Percentiles rank a stretch among this genome's conserved stretches.
Conservation (phyloP, 2,329 filamentous ascomycete species). For the Metarhizium humberi region DNA sequence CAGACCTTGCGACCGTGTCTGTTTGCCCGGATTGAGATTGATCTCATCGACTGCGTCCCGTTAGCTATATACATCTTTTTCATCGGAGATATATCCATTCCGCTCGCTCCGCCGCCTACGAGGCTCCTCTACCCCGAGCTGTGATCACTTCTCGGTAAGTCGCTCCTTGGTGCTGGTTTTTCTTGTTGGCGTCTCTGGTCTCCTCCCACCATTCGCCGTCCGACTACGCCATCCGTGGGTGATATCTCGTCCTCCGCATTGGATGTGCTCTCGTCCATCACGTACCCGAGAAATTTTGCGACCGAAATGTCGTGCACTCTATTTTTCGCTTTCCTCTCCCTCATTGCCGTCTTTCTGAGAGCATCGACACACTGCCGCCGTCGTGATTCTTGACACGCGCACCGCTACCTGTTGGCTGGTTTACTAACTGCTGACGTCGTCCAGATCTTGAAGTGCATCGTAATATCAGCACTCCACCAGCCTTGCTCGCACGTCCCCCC, state of each 20-base stretch:
- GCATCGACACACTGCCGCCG: not conserved
- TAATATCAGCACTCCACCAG: conserved; percentile 12
- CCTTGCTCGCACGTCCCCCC: conserved; percentile 16
- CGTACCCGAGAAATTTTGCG: not conserved
- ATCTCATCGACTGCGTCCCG: not conserved
- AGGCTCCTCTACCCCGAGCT: conserved; percentile 14
- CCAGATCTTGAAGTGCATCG: conserved; percentile 24
- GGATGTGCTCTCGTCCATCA: not conserved
- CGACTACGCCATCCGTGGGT: not conserved
- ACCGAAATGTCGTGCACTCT: not conserved
- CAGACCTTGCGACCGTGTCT: conserved; percentile 9
- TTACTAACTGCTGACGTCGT: conserved; percentile 1
- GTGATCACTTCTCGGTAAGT: conserved; percentile 26
- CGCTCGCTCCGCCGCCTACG: conserved; percentile 10
- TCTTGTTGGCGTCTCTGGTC: conserved; percentile 3
- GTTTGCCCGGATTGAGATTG: not conserved
- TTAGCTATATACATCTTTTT: not conserved
- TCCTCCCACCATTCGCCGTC: conserved; percentile 2
- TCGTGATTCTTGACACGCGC: not conserved
- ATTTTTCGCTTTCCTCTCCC: not conserved
- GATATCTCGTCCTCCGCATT: no score
- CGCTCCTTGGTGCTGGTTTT: not conserved
- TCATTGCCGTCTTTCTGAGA: not conserved
- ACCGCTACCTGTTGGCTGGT: not conserved
- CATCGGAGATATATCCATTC: conserved; percentile 4